Base-by-base conservation (phyloP, 306 rosid genomes). In the Pueraria montana region DNA sequence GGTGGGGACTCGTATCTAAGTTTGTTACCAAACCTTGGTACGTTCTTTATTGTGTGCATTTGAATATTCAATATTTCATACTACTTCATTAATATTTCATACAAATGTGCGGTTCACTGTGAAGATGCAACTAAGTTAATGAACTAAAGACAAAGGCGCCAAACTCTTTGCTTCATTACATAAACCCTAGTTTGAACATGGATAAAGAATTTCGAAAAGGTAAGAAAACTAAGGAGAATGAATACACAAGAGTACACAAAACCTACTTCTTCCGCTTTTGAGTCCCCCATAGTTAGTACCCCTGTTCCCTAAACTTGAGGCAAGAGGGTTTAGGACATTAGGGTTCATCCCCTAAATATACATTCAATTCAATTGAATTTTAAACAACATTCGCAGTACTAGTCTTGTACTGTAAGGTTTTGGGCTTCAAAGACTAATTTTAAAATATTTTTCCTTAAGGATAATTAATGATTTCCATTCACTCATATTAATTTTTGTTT, bases 1-100 rank as follows among this genome's bases (percentile, higher is more conserved):
- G 87, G 87, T 85, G 72, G 87, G 87, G 79, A 56, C 74, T 75
- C 79, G 82, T 17, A 80, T 85, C 82, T 24, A 68, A 58, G 84
- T 80, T 80, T 76, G 82, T 80, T 75, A 68, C 79, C 87, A 75
- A 80, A 75, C 81, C 77, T 63, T 42, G 72, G 11, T 72, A 2
- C 21, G 4, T 18, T 78, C 48, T 78, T 84, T 52, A 49, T 4
- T 70, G 26, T 24, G 40, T 24, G 71, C 16, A 40, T 46, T 77
- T 58, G 67, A 77, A 58, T 69, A 82, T 66, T 69, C 69, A 82
- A 65, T 46, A 48, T 64, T 63, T 34, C 40, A 38, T 38, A n/a
- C n/a, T n/a, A n/a, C n/a, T n/a, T n/a, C n/a, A n/a, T n/a, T n/a
- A n/a, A n/a, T n/a, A n/a, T n/a, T n/a, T n/a, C 30, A 16, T 38